phyloP scores from a whole-genome alignment of 2,329 filamentous ascomycete species.

The Colletotrichum melonis region DNA sequence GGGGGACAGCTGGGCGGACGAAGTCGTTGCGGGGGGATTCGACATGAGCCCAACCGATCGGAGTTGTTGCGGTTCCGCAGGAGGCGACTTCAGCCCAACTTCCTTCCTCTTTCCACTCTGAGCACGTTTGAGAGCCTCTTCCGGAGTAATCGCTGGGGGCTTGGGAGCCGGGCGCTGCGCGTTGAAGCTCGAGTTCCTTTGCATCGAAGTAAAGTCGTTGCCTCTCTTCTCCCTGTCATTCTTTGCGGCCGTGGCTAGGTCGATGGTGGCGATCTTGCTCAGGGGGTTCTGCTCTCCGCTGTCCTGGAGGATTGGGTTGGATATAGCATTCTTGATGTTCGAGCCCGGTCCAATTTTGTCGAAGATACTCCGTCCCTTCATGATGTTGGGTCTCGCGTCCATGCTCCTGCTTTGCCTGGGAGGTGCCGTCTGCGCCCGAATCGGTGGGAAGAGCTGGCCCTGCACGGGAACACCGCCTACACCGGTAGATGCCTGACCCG shows the following conservation, averaged over 20 bases:
- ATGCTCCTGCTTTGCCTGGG: slow-evolving; percentile 35
- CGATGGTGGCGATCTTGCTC: slow-evolving; percentile 60
- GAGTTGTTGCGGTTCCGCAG: slow-evolving; percentile 36
- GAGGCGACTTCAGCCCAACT: slow-evolving; percentile 37
- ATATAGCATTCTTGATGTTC: slow-evolving; percentile 57
- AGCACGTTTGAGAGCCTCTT: slow-evolving; percentile 48
- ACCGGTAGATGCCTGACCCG: slow-evolving; percentile 48
- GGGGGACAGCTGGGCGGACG: slow-evolving; percentile 63
- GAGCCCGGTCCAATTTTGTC: slow-evolving; percentile 40
- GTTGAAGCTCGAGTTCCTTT: slow-evolving; percentile 45
- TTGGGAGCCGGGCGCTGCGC: slow-evolving; percentile 50
- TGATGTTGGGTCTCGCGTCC: slow-evolving; percentile 34
- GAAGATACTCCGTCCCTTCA: slow-evolving; percentile 44
- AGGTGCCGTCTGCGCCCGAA: slow-evolving; percentile 45
- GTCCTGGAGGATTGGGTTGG: slow-evolving; percentile 58
- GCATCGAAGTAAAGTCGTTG: slow-evolving; percentile 43
- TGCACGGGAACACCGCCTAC: slow-evolving; percentile 53
- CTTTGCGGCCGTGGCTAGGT: slow-evolving; percentile 59
- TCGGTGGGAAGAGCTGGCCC: slow-evolving; percentile 55
- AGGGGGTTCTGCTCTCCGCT: slow-evolving; percentile 51
- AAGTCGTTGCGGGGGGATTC: slow-evolving; percentile 52
- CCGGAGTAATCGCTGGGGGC: slow-evolving; percentile 46
- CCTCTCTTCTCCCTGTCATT: slow-evolving; percentile 57
- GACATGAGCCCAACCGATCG: slow-evolving; percentile 42
- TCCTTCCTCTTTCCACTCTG: slow-evolving; percentile 53